Evolutionary conservation across 768 basidiomycete species (phyloP), one percentile per base, ranked within the genome.

Genomic region (Tylopilus felleus): DNA sequence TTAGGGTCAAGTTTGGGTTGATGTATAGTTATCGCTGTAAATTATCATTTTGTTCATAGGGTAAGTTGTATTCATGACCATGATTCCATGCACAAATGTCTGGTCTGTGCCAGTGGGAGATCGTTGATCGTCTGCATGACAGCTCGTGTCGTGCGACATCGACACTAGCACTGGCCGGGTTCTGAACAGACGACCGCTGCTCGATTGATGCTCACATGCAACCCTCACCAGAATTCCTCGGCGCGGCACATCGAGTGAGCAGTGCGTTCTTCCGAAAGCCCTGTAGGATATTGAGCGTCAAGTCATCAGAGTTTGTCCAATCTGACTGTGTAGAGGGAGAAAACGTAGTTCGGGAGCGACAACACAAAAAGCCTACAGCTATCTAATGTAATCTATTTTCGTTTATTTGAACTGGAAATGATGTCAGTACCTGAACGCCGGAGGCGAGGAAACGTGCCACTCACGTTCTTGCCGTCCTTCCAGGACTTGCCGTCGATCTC

Each of bases 391-490:
- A 49, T 55, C 28, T 29, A 29, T 14, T 50, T 45, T 43, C 43
- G 8, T 43, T 56, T 43, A 66, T 44, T 66, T 66, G 63, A 68
- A 66, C 65, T 66, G 13, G 19, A 48, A 21, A 33, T 4, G 10
- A 13, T 0, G 33, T 65, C 29, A 60, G n/a, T 4, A 29, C 36
- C 14, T 9, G 21, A 27, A 16, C 17, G 13, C 5, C 8, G 5
- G n/a, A 47, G 19, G 16, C 12, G 27, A 43, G 23, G 38, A 43
- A 51, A 39, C 27, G 44, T n/a, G 51, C 23, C 16, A 82, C 90
- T 77, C 70, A 92, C 88, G 70, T 85, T 88, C 80, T 92, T 92
- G 60, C 90, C 90, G 74, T 95, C 94, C 47, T 74, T 85, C 91
- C 92, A 97, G 70, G 82, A 81, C 82, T 91, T 93, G 28, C 88